phyloP scores from a whole-genome alignment of 257 asterid species.

The Sherardia arvensis region DNA sequence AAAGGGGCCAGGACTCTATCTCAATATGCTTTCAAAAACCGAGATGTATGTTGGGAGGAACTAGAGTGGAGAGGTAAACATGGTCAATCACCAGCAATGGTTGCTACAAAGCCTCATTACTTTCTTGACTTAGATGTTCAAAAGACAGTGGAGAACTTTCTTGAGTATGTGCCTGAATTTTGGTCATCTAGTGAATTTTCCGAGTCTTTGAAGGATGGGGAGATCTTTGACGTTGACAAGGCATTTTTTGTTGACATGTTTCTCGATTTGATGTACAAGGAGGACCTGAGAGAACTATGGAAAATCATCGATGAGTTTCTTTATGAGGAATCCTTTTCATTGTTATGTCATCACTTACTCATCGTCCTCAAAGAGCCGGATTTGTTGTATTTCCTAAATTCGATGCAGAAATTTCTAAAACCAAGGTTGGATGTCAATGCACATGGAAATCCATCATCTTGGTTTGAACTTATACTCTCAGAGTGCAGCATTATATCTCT shows the following conservation, averaged over 20 bases:
- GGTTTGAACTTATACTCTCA: slow-evolving; percentile 65
- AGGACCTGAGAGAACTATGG: slow-evolving; percentile 63
- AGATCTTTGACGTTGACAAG: slow-evolving; percentile 54
- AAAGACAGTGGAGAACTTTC: slow-evolving; percentile 81
- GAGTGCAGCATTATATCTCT: slow-evolving; percentile 35
- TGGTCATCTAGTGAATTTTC: slow-evolving; percentile 88
- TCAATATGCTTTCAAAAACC: slow-evolving; percentile 79
- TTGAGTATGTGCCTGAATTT: slow-evolving; percentile 86
- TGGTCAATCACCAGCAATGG: slow-evolving; percentile 99
- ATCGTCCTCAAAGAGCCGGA: slow-evolving; percentile 73
- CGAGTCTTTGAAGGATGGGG: slow-evolving; percentile 80
- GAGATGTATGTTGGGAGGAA: slow-evolving; percentile 98
- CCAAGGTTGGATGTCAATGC: slow-evolving; percentile 32
- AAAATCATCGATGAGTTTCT: slow-evolving; percentile 63
- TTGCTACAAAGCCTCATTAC: slow-evolving; percentile 97
- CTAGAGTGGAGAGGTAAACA: slow-evolving; percentile 97
- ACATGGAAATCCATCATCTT: slow-evolving; percentile 32
- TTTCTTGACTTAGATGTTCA: slow-evolving; percentile 94
- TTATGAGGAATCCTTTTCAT: slow-evolving; percentile 66
- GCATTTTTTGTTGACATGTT: slow-evolving; percentile 54
- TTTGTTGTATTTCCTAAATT: slow-evolving; percentile 46
- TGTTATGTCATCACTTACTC: slow-evolving; percentile 78
- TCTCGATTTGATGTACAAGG: slow-evolving; percentile 70
- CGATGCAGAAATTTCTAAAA: slow-evolving; percentile 49
- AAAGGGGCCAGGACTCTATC: slow-evolving; percentile 93